Base-by-base conservation (phyloP, 1,284 basidiomycete species). In the Phlebopus sp. region DNA sequence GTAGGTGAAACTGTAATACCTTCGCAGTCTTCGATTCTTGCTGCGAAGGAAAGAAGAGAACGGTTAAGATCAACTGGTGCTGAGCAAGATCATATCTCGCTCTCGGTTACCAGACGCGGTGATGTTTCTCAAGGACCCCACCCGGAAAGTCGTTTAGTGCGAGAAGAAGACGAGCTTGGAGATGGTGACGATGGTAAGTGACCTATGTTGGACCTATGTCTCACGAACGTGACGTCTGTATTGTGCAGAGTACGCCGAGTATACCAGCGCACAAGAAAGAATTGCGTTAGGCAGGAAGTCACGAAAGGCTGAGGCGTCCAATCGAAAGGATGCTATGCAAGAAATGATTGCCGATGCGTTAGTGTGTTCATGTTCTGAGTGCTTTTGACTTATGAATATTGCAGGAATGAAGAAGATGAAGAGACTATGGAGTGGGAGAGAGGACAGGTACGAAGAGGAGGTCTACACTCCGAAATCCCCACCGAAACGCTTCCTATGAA, bases 101-200 rank as follows among this genome's bases (percentile, higher is more conserved):
- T 97, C 9, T 84, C 86, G 9, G 75, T 92, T 2, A 76, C 78
- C 9, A 77, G 77, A 57, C 67, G 75, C 54, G 59, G 68, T 38
- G 78, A 82, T 23, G 68, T 70, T 25, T 63, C 75, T 14, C 73
- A 79, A 56, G 90, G 90, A 0, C 90, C 91, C n/a, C 91, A 93
- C 75, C 92, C 91, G 9, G 90, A 91, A 58, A 93, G 90, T 59
- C 77, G 94, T 14, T 70, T 97, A 14, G 72, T 93, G 69, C 71
- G 94, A 45, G 95, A 97, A 67, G 94, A 97, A 37, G 94, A 97
- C 64, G 92, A 96, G 57, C 66, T 91, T 2, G 94, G 92, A 1
- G 92, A 97, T 58, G 93, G 88, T 0, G 94, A 96, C 47, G 94
- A 97, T 59, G 92, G 91, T 92, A 55, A 50, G 80, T 63, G 41